These are phyloP conservation scores for Irpex sp. DNA, from an alignment of 1,284 basidiomycete species.

Conservation along the genomic window DNA sequence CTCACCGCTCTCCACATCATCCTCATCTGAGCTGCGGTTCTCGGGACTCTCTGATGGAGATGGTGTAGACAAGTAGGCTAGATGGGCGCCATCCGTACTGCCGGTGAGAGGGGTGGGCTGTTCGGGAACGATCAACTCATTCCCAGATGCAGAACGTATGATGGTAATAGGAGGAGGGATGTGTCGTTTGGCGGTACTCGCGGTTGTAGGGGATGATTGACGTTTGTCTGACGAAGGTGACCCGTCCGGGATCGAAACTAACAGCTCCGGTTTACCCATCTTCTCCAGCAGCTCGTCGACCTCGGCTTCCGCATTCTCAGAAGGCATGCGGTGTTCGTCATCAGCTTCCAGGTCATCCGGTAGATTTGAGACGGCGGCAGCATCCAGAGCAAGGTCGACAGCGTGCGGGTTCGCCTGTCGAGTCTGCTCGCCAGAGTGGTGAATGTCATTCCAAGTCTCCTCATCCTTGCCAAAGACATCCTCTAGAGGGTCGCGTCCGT, in stretches of 20 bases:
- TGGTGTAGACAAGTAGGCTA: slow-evolving; percentile 28
- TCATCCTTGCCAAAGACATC: slow-evolving; percentile 54
- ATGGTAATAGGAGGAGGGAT: slow-evolving; percentile 50
- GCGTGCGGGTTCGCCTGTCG: slow-evolving; percentile 37
- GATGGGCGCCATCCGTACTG: slow-evolving; percentile 19
- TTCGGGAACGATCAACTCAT: slow-evolving; percentile 13
- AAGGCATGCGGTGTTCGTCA: slow-evolving; percentile 6
- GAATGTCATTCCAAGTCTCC: slow-evolving; percentile 56
- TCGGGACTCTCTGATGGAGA: slow-evolving; percentile 14
- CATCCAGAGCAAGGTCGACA: slow-evolving; percentile 49
- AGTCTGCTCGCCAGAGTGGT: slow-evolving; percentile 20
- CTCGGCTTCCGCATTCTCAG: slow-evolving; percentile 20
- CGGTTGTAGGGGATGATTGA: slow-evolving; percentile 24
- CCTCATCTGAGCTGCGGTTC: slow-evolving; percentile 18
- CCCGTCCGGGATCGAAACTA: slow-evolving; percentile 23
- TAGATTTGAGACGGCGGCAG: slow-evolving; percentile 36
- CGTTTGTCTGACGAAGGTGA: slow-evolving; percentile 21
- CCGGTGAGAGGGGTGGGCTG: slow-evolving; percentile 15
- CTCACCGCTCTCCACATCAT: slow-evolving; percentile 16
- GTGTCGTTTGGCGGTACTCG: slow-evolving; percentile 22
- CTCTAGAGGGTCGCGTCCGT: slow-evolving; percentile 33
- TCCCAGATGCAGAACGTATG: slow-evolving; percentile 11
- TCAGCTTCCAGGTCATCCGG: slow-evolving; percentile 31
- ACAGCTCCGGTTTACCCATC: slow-evolving; percentile 28
- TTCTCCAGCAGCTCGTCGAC: slow-evolving; percentile 21